A percentile compares a stretch with the other conserved stretches of the same genome.
Conservation (phyloP, 2,329 filamentous ascomycete genomes). For the Aplosporella prunicola region DNA sequence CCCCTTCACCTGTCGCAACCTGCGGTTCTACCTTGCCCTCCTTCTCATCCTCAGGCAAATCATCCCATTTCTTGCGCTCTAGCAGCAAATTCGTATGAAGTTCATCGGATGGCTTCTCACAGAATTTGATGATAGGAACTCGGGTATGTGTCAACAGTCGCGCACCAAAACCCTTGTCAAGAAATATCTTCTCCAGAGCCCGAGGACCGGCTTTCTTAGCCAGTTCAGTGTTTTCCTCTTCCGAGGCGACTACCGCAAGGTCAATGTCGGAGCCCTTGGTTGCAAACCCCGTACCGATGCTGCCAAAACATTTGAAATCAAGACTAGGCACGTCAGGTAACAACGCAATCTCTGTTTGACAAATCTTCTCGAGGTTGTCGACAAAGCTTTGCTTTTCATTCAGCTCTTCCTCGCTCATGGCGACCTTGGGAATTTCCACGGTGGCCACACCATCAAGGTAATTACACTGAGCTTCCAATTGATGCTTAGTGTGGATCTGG, state of each 20-base stretch:
- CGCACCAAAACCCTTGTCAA: constrained; percentile 64
- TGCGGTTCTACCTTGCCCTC: constrained; percentile 17
- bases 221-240: constrained; percentile 41
- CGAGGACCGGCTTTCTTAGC: constrained; percentile 29
- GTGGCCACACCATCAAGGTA: constrained; percentile 36
- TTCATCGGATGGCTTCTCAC: constrained; percentile 55
- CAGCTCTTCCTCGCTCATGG: constrained; percentile 56
- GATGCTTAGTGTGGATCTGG: constrained; percentile 1
- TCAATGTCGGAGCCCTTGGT: constrained; percentile 89
- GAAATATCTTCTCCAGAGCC: constrained; percentile 63
- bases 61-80: constrained; percentile 65
- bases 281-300: constrained; percentile 74
- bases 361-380: constrained; percentile 52
- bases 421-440: constrained; percentile 46
- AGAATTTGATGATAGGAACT: constrained; percentile 82
- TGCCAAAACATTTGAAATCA: constrained; percentile 71
- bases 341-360: constrained; percentile 43
- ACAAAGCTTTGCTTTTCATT: constrained; percentile 64
- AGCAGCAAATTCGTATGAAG: constrained; percentile 53
- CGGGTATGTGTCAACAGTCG: constrained; percentile 68
- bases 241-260: constrained; percentile 59
- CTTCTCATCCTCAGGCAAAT: constrained; percentile 37
- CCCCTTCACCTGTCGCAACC: not conserved
- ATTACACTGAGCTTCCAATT: constrained; percentile 26
- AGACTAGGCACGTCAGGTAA: constrained; percentile 38